A percentile compares a stretch with the other conserved stretches of the same genome.
These are phyloP conservation scores for Podospora sp. DNA, from an alignment of 495 filamentous ascomycete species.

Conservation along the genomic window DNA sequence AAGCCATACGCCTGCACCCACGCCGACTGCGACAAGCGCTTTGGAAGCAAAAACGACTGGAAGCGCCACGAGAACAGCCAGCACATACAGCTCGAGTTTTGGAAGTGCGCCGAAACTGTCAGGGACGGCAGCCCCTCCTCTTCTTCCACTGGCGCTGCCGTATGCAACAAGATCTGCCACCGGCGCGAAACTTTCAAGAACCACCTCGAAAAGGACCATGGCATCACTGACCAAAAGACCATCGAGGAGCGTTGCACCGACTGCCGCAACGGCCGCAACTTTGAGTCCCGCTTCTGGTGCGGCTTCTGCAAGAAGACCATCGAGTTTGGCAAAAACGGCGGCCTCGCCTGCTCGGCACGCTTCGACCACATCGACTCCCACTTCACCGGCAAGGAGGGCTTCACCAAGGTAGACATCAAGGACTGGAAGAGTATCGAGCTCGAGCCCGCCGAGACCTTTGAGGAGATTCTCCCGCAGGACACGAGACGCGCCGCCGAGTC, in stretches of 20 bases:
- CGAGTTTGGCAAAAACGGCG: conserved; percentile 54
- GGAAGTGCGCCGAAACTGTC: conserved; percentile 65
- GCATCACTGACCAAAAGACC: conserved; percentile 42
- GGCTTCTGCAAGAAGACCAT: conserved; percentile 75
- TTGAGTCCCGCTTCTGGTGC: conserved; percentile 79
- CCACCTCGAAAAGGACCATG: conserved; percentile 61
- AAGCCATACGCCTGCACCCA: conserved; percentile 90
- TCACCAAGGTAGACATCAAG: conserved; percentile 32
- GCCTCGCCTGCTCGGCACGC: conserved; percentile 70
- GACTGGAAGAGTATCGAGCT: conserved; percentile 43
- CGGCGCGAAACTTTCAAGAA: conserved; percentile 61
- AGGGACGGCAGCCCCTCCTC: conserved; percentile 17
- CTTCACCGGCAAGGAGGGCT: conserved; percentile 53
- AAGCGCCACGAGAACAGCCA: conserved; percentile 92
- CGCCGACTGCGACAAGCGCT: conserved; percentile 68
- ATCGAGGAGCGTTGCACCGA: conserved; percentile 52
- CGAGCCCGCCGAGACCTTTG: conserved; percentile 8
- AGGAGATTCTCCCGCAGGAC: not conserved
- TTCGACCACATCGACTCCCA: conserved; percentile 90
- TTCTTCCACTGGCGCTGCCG: conserved; percentile 8
- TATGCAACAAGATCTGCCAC: conserved; percentile 64
- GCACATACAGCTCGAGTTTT: conserved; percentile 74
- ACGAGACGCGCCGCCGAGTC: no score
- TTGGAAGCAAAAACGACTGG: conserved; percentile 96
- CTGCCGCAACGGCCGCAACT: conserved; percentile 69